These are phyloP conservation scores for Tolypocladium nubicola DNA, from an alignment of 2,329 filamentous ascomycete genomes.

Conservation along the genomic window DNA sequence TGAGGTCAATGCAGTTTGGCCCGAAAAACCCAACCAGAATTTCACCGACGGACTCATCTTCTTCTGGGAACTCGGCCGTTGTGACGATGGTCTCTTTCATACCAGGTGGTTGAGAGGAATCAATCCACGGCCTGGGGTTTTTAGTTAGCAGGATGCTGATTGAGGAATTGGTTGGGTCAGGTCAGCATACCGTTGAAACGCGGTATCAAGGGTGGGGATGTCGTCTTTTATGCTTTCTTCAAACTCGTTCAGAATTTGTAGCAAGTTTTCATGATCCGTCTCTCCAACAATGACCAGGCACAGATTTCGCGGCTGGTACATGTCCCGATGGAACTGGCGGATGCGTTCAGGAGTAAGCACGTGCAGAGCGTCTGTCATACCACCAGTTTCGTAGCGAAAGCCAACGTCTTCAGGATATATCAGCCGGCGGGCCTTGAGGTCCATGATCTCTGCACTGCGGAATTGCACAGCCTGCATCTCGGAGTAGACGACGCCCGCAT, in stretches of 20 bases:
- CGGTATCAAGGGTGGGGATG: constrained; percentile 62
- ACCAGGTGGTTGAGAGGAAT: constrained; percentile 67
- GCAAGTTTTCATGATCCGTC: constrained; percentile 69
- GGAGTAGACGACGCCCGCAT: constrained; percentile 95
- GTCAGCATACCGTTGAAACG: constrained; percentile 54
- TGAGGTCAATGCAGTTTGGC: constrained; percentile 62
- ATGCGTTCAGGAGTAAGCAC: constrained; percentile 82
- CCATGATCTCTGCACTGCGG: constrained; percentile 74
- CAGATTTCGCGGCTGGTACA: constrained; percentile 97
- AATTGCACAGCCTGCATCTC: constrained; percentile 98
- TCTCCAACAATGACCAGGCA: constrained; percentile 89
- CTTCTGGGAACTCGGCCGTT: constrained; percentile 85
- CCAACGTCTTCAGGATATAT: constrained; percentile 84
- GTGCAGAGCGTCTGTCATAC: constrained; percentile 86
- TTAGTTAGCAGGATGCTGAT: neutral
- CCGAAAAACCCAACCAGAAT: constrained; percentile 80
- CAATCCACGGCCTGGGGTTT: constrained; percentile 62
- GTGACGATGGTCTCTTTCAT: constrained; percentile 64
- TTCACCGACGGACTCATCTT: constrained; percentile 89
- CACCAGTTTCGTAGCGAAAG: constrained; percentile 96
- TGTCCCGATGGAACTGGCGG: constrained; percentile 85
- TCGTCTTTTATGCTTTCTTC: constrained; percentile 77
- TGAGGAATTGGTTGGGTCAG: too few relatives aligned
- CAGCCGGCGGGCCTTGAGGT: constrained; percentile 66
- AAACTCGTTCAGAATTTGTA: constrained; percentile 76